Percentiles rank a stretch among this genome's conserved stretches.
Evolutionary conservation across 352 stramenopile species (phyloP).

Genomic region (Pythium coloratum): DNA sequence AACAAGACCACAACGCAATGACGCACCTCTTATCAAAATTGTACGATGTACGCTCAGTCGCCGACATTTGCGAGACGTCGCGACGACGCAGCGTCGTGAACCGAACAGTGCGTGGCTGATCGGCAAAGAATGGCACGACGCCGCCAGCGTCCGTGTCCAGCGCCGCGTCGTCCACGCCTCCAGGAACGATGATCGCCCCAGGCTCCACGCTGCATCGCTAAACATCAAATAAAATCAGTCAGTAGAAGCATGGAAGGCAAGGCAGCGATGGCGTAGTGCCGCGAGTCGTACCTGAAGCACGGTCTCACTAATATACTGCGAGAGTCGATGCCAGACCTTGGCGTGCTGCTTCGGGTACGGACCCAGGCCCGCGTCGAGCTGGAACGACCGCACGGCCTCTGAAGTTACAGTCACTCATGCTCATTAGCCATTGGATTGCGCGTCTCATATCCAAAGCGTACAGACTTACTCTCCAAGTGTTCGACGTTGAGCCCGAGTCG

Average conservation of each 20-base stretch:
- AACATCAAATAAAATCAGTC: background rate
- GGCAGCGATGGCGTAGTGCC: background rate
- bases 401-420: background rate
- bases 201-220: slow-evolving; percentile 71
- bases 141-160: slow-evolving; percentile 18
- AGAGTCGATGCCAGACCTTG: slow-evolving; percentile 71
- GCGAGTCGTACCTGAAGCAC: slow-evolving; percentile 53
- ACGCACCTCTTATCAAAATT: slow-evolving; percentile 76
- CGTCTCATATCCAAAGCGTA: background rate
- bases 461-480: slow-evolving; percentile 60
- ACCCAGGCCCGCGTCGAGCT: slow-evolving; percentile 77
- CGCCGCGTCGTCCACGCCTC: slow-evolving; percentile 53
- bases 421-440: background rate
- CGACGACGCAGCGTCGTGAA: slow-evolving; percentile 63
- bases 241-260: background rate
- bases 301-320: slow-evolving; percentile 57
- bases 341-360: slow-evolving; percentile 79
- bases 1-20: background rate
- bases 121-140: slow-evolving; percentile 70
- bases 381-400: slow-evolving; percentile 69
- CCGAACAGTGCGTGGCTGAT: slow-evolving; percentile 67
- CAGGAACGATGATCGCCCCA: slow-evolving; percentile 64
- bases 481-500: slow-evolving; percentile 63
- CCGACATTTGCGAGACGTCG: slow-evolving; percentile 35
- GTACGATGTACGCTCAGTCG: slow-evolving; percentile 64